Base-by-base conservation (phyloP, 1,284 basidiomycete genomes). In the Xerocomus nothofagi region DNA sequence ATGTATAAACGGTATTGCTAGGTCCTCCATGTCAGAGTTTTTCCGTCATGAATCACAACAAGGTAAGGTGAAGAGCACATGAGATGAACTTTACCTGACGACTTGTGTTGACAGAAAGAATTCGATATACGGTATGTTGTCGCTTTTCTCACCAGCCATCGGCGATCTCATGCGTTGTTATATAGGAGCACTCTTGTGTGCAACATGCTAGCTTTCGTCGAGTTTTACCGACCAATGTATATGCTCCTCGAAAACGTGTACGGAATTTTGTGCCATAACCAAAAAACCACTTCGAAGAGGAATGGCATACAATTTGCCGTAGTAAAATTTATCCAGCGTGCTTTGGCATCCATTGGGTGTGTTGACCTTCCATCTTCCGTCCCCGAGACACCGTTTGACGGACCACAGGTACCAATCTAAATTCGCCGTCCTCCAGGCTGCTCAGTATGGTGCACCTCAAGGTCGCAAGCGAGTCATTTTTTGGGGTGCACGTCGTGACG, bases 161-260 rank as follows among this genome's bases (percentile, higher is more conserved):
- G 1, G 3, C 17, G 23, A 37, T 10, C 24, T 45, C 40, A 56
- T 44, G 32, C 34, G 31, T 47, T 23, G n/a, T 17, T 27, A 44
- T 42, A 32, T 47, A 85, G 83, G 57, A 80, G 79, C 24, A 81
- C 83, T 3, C 68, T 87, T 37, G 73, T 82, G 1, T 79, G 78
- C 59, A 86, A 84, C 50, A 86, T 86, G 80, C 68, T 89, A 5
- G 81, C 82, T n/a, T 87, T 77, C 57, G 81, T 85, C n/a, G 86
- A 89, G 56, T 75, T 78, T 50, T 87, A 86, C 56, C 67, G 73
- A 30, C 83, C 86, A 0, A 66, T 67, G 29, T 87, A 82, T 55
- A 77, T 88, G 53, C 72, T 88, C 8, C 70, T 89, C 23, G 86
- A 89, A 63, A 88, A 88, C 63, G 86, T 88, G 4, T 59, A 63